Evolutionary conservation across 78 protist species (phyloP).

Genomic region (Creolimax fragrantissima): DNA sequence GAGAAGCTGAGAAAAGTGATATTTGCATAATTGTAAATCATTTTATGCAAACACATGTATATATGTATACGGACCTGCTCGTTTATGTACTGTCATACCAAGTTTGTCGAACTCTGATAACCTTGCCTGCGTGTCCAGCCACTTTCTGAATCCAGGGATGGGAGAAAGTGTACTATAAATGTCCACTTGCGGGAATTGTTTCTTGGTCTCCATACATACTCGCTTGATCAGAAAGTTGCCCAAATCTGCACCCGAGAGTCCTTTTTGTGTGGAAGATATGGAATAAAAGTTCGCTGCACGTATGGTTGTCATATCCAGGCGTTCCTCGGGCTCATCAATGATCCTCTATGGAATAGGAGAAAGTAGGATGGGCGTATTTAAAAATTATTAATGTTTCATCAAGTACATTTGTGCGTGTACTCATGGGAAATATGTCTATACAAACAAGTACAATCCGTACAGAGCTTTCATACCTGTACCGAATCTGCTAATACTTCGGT

Average conservation of each 20-base stretch:
- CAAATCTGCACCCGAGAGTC: constrained; percentile 41
- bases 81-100: not conserved
- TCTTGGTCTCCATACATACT: not conserved
- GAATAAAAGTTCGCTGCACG: constrained; percentile 36
- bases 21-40: not conserved
- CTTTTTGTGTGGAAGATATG: constrained; percentile 25
- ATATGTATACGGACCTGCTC: not conserved
- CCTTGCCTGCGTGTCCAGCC: no score
- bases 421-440: no score
- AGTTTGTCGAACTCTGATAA: no score
- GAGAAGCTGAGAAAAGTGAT: not conserved
- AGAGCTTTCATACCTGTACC: not conserved
- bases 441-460: no score
- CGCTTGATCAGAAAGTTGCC: constrained; percentile 51
- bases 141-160: constrained; percentile 46
- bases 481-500: not conserved
- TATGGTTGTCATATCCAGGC: not conserved
- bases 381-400: no score
- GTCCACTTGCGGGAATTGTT: not conserved
- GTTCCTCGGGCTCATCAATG: not conserved
- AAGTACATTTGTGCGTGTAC: no score
- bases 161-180: constrained; percentile 45
- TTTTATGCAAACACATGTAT: not conserved
- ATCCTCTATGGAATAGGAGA: no score
- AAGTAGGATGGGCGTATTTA: no score